These are phyloP conservation scores for Leishmania major DNA, from an alignment of 208 protist species.

Conservation along the genomic window DNA sequence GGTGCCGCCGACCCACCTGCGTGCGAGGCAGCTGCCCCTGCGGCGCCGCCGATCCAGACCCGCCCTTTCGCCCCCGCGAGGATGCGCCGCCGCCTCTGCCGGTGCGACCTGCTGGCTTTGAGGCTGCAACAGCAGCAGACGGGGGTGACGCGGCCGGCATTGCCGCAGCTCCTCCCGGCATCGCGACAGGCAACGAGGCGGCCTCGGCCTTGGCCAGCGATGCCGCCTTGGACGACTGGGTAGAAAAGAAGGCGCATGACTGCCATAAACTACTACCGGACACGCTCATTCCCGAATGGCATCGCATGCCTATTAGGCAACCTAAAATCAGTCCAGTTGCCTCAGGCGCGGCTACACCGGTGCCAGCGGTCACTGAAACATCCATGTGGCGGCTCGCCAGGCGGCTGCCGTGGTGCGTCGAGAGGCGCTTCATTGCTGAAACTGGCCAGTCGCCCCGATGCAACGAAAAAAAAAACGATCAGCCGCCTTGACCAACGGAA, in stretches of 20 bases:
- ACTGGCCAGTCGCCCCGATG: not conserved
- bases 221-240: constrained; percentile 10
- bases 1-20: not conserved
- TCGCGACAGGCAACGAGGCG: not conserved
- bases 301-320: not conserved
- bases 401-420: not conserved
- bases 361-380: not conserved
- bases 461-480: not conserved
- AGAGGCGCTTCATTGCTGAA: constrained; percentile 3
- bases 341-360: not conserved
- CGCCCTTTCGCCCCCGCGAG: constrained; percentile 6
- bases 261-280: not conserved
- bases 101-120: not conserved
- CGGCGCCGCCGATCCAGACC: not conserved
- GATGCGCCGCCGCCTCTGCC: not conserved
- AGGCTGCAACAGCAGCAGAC: not conserved
- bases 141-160: constrained; percentile 9
- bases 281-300: not conserved
- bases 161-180: constrained; percentile 1
- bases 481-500: not conserved
- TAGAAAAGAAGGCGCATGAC: constrained; percentile 3
- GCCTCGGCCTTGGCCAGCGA: constrained; percentile 1
- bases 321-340: not conserved
- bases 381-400: not conserved
- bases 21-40: constrained; percentile 7